Conservation (phyloP, 768 basidiomycete genomes). For the Kwoniella botswanensis region DNA sequence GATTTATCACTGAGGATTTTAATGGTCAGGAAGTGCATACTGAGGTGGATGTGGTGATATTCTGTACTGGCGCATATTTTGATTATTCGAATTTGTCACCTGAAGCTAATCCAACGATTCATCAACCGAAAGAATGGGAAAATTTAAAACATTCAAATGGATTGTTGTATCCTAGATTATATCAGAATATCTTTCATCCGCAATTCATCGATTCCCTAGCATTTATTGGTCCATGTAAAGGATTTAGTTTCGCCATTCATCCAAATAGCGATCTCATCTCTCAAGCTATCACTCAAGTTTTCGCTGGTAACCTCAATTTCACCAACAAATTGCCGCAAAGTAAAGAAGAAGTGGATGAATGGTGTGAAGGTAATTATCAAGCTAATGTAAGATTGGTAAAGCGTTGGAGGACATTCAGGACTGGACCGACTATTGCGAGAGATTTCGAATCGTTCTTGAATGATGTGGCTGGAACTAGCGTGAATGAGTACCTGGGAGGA, state of each 20-base stretch:
- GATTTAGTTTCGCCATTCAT: conserved; percentile 14
- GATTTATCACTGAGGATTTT: conserved; percentile 3
- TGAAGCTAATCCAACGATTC: conserved; percentile 10
- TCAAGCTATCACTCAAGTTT: conserved; percentile 26
- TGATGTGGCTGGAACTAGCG: conserved; percentile 17
- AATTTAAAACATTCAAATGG: conserved; percentile 2
- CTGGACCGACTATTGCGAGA: neutral
- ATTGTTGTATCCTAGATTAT: conserved; percentile 19
- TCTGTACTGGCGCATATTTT: conserved; percentile 11
- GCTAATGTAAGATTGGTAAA: neutral
- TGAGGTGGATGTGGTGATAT: conserved; percentile 21
- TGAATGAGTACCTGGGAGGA: conserved; percentile 26
- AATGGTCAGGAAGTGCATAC: neutral
- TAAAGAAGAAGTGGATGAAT: conserved; percentile 8
- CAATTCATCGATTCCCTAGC: conserved; percentile 14
- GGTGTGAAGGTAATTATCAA: conserved; percentile 28
- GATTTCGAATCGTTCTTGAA: conserved; percentile 18
- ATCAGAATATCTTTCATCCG: conserved; percentile 26
- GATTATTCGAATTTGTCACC: conserved; percentile 21
- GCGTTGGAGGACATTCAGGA: neutral
- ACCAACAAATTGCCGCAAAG: neutral
- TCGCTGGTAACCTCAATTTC: conserved; percentile 4
- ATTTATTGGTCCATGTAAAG: conserved; percentile 20
- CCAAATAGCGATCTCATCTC: conserved; percentile 17
- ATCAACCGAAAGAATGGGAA: conserved; percentile 17